Conservation (phyloP, 495 filamentous ascomycete species). For the Tuber microsphaerosporum region DNA sequence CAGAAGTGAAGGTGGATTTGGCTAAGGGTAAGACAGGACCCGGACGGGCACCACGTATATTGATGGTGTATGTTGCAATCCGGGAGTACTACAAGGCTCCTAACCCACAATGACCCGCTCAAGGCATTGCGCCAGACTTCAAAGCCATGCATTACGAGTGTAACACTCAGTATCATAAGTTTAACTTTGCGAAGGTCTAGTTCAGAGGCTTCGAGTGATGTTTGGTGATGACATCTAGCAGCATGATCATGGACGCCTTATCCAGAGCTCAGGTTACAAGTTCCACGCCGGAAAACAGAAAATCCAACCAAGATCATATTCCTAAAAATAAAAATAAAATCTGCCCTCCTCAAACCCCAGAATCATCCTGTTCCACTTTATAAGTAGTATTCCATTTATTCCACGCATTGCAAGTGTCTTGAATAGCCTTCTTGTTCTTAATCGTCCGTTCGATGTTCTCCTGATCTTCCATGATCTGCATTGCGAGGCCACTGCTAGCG, state of each 20-base stretch:
- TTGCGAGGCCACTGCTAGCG: background rate
- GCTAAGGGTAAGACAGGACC: background rate
- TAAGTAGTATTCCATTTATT: background rate
- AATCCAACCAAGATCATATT: background rate
- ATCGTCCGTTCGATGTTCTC: background rate
- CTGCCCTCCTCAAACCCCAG: background rate
- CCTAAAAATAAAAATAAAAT: background rate
- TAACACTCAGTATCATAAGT: background rate
- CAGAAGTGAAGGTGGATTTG: background rate
- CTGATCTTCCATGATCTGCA: constrained; percentile 2
- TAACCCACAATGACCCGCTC: background rate
- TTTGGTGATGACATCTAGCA: background rate
- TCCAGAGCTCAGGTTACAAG: background rate
- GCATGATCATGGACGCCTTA: background rate
- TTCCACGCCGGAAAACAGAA: background rate
- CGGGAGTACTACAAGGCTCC: background rate
- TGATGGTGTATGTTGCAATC: too few species aligned
- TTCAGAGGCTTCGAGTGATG: background rate
- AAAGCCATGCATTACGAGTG: background rate
- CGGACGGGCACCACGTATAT: background rate
- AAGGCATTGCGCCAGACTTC: background rate
- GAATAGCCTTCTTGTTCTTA: background rate
- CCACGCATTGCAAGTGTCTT: background rate
- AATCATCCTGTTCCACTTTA: background rate
- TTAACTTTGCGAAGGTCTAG: background rate